A percentile compares a stretch with the other conserved stretches of the same genome.
These are phyloP conservation scores for Ampelomyces quisqualis DNA, from an alignment of 2,329 filamentous ascomycete genomes.

Conservation along the genomic window DNA sequence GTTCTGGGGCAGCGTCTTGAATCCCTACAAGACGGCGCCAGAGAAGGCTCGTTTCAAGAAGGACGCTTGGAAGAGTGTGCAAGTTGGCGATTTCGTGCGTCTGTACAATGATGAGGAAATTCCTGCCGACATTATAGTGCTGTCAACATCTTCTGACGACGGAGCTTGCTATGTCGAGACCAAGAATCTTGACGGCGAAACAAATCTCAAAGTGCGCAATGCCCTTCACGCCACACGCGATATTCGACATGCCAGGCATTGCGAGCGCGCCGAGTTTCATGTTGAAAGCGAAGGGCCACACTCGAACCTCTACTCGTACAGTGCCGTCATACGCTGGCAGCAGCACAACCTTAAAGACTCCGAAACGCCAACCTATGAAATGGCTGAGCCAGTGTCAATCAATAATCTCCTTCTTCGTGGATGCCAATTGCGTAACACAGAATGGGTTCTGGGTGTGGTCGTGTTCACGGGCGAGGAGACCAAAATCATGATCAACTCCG, in stretches of 20 bases:
- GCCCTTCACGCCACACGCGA: conserved; percentile 81
- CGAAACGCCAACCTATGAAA: conserved; percentile 65
- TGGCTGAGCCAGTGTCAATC: conserved; percentile 91
- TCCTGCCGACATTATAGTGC: conserved; percentile 86
- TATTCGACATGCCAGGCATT: conserved; percentile 86
- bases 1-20: conserved; percentile 69
- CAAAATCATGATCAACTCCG: conserved; percentile 99
- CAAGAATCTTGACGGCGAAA: conserved; percentile 97
- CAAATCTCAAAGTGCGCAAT: conserved; percentile 92
- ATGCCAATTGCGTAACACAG: conserved; percentile 90
- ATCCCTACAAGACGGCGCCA: conserved; percentile 64
- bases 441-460: conserved; percentile 91
- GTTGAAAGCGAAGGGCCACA: conserved; percentile 91
- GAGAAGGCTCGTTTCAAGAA: conserved; percentile 84
- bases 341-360: conserved; percentile 68
- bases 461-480: conserved; percentile 94
- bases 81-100: conserved; percentile 94
- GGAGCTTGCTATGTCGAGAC: conserved; percentile 97
- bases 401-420: conserved; percentile 94
- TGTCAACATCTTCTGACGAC: conserved; percentile 90
- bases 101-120: conserved; percentile 96
- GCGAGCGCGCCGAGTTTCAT: conserved; percentile 81
- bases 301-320: conserved; percentile 94
- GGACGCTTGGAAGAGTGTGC: conserved; percentile 91
- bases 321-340: conserved; percentile 81